Base-by-base conservation (phyloP, 768 basidiomycete species). In the Vararia minispora region DNA sequence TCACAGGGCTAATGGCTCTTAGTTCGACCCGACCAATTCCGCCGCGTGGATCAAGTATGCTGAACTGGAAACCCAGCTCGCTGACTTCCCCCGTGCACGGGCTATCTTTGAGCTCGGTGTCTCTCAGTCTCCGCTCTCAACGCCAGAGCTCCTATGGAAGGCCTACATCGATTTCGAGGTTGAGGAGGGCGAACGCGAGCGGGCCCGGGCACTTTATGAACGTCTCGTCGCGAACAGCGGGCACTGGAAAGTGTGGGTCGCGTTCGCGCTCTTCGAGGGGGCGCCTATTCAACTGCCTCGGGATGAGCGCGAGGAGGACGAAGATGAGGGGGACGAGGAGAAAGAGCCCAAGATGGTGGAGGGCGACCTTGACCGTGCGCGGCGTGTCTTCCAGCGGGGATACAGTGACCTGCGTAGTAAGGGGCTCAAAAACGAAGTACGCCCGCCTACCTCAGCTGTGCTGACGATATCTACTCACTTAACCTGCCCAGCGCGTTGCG, bases 211-310 rank as follows among this genome's bases (percentile, higher is more conserved):
- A 5, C 56, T 98, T 28, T 97, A 95, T 56, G 92, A 97, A 61
- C 75, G 91, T 14, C 71, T 97, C 14, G 68, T 95, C 33, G 62
- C 73, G 23, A 66, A 84, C 34, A 94, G 89, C 46, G 87, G 87
- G 3, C 92, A 98, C 55, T 84, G 90, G 61, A 97, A 97, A 61
- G 90, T 94, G 14, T 98, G 91, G 90, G 87, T 95, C 39, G 79
- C 90, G 37, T 98, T 82, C 58, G 94, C 94, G 0, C 69, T 83
- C 49, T 95, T 97, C 50, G 94, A 98, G 59, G 82, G 77, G 5
- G 81, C 82, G 50, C 64, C 75, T 5, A 80, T 85, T 30, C 77
- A 77, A 4, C 49, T 79, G 5, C 71, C 73, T 8, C 64, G 80
- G 16, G 75, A 71, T 4, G 62, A 69, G 49, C 68, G 82, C 28